Percentiles rank a stretch among this genome's conserved stretches.
Conservation (phyloP, 352 stramenopile genomes). For the Globisporangium acanthophoron region DNA sequence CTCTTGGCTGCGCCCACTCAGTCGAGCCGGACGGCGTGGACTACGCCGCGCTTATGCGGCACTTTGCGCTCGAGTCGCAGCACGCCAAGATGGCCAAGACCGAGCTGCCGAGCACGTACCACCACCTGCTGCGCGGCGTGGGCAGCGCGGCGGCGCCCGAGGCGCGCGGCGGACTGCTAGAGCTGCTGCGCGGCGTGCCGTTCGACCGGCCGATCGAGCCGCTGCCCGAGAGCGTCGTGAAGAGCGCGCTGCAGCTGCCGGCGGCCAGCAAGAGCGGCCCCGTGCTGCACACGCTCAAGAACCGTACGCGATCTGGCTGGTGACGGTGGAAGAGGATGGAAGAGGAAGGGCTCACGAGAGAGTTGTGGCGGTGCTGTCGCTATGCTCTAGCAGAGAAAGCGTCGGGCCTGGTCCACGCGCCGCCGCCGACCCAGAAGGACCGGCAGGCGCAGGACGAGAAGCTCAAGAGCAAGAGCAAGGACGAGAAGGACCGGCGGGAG, state of each 20-base stretch:
- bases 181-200: constrained; percentile 58
- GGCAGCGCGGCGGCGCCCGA: constrained; percentile 36
- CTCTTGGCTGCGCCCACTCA: constrained; percentile 7
- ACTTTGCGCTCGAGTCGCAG: constrained; percentile 63
- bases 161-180: constrained; percentile 51
- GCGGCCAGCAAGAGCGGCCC: constrained; percentile 52
- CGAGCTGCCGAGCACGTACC: constrained; percentile 59
- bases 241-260: constrained; percentile 64
- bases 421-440: constrained; percentile 37
- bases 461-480: constrained; percentile 42
- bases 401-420: constrained; percentile 62
- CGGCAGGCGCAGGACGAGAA: constrained; percentile 34
- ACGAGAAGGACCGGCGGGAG: constrained; percentile 73
- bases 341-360: too few species aligned
- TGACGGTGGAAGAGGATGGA: too few species aligned
- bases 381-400: constrained; percentile 19
- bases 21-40: constrained; percentile 59
- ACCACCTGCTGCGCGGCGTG: constrained; percentile 67
- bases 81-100: constrained; percentile 53
- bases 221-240: constrained; percentile 62
- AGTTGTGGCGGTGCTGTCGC: background rate
- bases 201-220: constrained; percentile 79
- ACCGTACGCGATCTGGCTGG: constrained; percentile 16
- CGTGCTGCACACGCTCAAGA: constrained; percentile 37
- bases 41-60: constrained; percentile 52